A percentile compares a stretch with the other conserved stretches of the same genome.
Conservation (phyloP, 2,329 filamentous ascomycete species). For the Bipolaris zeicola region DNA sequence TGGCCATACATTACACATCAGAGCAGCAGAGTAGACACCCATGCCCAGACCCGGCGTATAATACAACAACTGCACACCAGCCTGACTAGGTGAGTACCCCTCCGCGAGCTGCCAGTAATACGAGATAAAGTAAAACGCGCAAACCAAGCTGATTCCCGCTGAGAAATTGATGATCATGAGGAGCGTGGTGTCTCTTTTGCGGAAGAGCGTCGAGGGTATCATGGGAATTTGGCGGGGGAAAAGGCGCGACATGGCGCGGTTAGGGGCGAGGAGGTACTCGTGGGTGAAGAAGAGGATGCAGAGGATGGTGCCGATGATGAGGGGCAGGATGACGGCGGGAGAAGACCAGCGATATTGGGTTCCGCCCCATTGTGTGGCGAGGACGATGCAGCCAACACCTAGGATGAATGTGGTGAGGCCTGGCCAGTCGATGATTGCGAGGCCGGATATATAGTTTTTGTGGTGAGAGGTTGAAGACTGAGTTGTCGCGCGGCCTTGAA, state of each 20-base stretch:
- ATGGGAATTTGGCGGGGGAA: slow-evolving; percentile 65
- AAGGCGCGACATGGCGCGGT: slow-evolving; percentile 52
- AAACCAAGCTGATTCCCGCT: slow-evolving; percentile 60
- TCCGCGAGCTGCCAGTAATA: slow-evolving; percentile 70
- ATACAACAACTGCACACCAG: slow-evolving; percentile 61
- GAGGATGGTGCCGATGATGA: slow-evolving; percentile 57
- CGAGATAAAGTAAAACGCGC: slow-evolving; percentile 70
- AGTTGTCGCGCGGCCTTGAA: slow-evolving; percentile 56
- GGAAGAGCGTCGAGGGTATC: slow-evolving; percentile 66
- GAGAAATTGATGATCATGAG: slow-evolving; percentile 67
- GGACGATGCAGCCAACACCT: slow-evolving; percentile 46
- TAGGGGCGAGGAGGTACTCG: slow-evolving; percentile 60
- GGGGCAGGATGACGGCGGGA: slow-evolving; percentile 58
- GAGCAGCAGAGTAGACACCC: slow-evolving; percentile 64
- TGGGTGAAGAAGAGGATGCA: slow-evolving; percentile 59
- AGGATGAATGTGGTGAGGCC: slow-evolving; percentile 44
- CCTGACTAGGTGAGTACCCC: slow-evolving; percentile 54
- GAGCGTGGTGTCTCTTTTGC: slow-evolving; percentile 63
- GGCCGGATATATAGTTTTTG: slow-evolving; percentile 40
- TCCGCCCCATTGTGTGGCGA: slow-evolving; percentile 60
- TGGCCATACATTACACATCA: slow-evolving; percentile 65
- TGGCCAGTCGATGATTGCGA: slow-evolving; percentile 54
- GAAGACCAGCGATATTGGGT: slow-evolving; percentile 63
- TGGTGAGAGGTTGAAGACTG: slow-evolving; percentile 36
- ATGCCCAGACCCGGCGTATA: slow-evolving; percentile 67